A percentile compares a stretch with the other conserved stretches of the same genome.
Conservation (phyloP, 192 early-diverging fungal genomes). For the Backusella tarrabulga region DNA sequence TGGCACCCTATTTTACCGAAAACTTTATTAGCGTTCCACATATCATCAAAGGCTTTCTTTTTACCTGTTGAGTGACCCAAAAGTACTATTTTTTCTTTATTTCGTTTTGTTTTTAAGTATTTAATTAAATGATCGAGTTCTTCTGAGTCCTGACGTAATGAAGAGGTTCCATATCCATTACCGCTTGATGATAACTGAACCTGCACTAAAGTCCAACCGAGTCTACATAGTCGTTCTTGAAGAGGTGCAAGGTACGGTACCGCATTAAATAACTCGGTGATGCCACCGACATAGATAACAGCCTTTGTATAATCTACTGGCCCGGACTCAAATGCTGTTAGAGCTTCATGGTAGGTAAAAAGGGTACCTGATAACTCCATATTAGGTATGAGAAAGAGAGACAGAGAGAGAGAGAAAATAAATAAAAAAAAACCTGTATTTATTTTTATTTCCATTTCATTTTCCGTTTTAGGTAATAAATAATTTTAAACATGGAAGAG, state of each 20-base stretch:
- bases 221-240: slow-evolving; percentile 12
- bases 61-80: slow-evolving; percentile 47
- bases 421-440: neutral
- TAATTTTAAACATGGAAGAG: neutral
- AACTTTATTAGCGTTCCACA: neutral
- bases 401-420: neutral
- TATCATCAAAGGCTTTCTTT: neutral
- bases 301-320: slow-evolving; percentile 16
- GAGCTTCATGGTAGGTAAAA: slow-evolving; percentile 35
- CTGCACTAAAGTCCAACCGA: slow-evolving; percentile 37
- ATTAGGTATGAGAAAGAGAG: neutral
- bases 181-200: slow-evolving; percentile 42
- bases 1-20: slow-evolving; percentile 16
- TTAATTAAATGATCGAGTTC: slow-evolving; percentile 38
- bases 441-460: neutral
- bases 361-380: slow-evolving; percentile 41
- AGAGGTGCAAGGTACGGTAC: slow-evolving; percentile 37
- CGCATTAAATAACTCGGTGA: slow-evolving; percentile 42
- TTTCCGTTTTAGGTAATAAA: neutral
- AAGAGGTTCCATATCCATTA: slow-evolving; percentile 40
- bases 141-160: slow-evolving; percentile 35
- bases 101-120: slow-evolving; percentile 27
- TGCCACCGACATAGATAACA: slow-evolving; percentile 39
- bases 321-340: slow-evolving; percentile 46
- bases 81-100: slow-evolving; percentile 36